phyloP scores from a whole-genome alignment of 2,329 filamentous ascomycete genomes.

The Hymenoscyphus scutula region DNA sequence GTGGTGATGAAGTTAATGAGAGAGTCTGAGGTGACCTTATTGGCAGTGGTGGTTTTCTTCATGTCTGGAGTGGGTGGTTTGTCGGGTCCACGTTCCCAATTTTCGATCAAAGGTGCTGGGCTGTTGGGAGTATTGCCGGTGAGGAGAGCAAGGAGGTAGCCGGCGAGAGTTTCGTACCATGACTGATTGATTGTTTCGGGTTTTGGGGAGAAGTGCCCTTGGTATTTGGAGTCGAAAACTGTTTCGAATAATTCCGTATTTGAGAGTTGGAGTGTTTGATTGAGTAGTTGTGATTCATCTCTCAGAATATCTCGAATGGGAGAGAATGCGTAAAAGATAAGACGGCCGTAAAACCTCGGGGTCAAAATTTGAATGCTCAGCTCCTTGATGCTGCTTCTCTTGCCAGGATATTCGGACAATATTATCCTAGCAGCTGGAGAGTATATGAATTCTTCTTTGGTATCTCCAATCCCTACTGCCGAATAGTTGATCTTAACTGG shows the following conservation, averaged over 20 bases:
- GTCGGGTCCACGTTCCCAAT: background rate
- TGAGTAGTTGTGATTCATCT: slow-evolving; percentile 43
- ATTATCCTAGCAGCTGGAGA: slow-evolving; percentile 34
- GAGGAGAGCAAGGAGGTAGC: background rate
- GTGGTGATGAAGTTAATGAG: background rate
- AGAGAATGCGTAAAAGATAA: slow-evolving; percentile 54
- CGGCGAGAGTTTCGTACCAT: background rate
- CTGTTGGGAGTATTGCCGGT: background rate
- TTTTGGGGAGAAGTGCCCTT: background rate
- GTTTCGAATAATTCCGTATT: background rate
- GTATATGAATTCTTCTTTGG: slow-evolving; percentile 40
- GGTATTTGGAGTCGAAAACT: background rate
- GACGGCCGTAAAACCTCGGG: slow-evolving; percentile 65
- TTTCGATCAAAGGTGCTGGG: slow-evolving; percentile 2
- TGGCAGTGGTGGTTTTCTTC: background rate
- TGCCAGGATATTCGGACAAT: slow-evolving; percentile 1
- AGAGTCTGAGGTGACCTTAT: background rate
- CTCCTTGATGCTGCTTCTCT: slow-evolving; percentile 28
- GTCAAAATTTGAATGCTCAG: slow-evolving; percentile 59
- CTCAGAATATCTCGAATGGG: slow-evolving; percentile 61
- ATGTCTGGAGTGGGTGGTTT: background rate
- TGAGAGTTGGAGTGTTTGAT: slow-evolving; percentile 22
- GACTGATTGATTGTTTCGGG: background rate
- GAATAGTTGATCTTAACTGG: slow-evolving; percentile 53
- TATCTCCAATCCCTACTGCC: slow-evolving; percentile 47